A percentile compares a stretch with the other conserved stretches of the same genome.
Conservation (phyloP, 768 basidiomycete species). For the Suillus subalutaceus region DNA sequence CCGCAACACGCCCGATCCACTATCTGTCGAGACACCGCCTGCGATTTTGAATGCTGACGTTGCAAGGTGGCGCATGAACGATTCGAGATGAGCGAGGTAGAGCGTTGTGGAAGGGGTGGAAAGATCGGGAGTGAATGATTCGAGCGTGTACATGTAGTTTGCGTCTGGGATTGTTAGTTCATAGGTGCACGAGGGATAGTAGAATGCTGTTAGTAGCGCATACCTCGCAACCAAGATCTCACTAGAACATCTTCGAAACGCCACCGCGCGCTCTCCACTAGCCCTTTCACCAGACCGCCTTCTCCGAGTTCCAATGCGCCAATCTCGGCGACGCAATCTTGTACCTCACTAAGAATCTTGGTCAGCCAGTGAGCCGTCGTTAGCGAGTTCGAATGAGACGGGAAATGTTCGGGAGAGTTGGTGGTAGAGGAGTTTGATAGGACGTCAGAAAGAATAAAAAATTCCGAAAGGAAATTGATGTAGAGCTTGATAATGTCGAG, state of each 20-base stretch:
- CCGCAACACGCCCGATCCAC: constrained; percentile 49
- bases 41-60: constrained; percentile 80
- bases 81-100: constrained; percentile 76
- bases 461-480: constrained; percentile 80
- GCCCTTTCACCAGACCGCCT: constrained; percentile 69
- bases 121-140: constrained; percentile 78
- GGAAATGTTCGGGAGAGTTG: constrained; percentile 55
- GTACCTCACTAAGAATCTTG: constrained; percentile 81
- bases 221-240: constrained; percentile 83
- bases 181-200: neutral
- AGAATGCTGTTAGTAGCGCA: constrained; percentile 20
- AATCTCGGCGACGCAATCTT: constrained; percentile 84
- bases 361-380: constrained; percentile 80
- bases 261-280: constrained; percentile 86
- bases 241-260: constrained; percentile 83
- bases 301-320: constrained; percentile 76
- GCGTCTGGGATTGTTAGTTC: constrained; percentile 60
- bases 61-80: constrained; percentile 79
- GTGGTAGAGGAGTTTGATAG: constrained; percentile 52
- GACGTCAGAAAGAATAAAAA: constrained; percentile 82
- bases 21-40: constrained; percentile 66
- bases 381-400: constrained; percentile 78
- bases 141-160: constrained; percentile 77
- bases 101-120: constrained; percentile 67
- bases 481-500: constrained; percentile 86